These are phyloP conservation scores for Cutaneotrichosporon sp. DNA, from an alignment of 1,284 basidiomycete genomes.

Conservation along the genomic window DNA sequence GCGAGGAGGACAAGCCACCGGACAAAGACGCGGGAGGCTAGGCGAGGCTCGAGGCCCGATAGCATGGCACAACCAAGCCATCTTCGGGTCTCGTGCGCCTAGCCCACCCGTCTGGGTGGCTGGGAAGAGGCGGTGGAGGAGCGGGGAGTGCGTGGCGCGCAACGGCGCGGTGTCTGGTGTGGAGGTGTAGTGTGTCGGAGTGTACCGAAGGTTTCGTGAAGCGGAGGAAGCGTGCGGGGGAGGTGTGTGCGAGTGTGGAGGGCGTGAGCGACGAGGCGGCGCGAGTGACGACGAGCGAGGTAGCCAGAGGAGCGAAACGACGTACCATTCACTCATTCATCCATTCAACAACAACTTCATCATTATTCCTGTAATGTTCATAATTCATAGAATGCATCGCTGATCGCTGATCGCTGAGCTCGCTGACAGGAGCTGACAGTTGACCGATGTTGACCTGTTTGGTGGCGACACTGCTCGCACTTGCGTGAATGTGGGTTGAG, in stretches of 20 bases:
- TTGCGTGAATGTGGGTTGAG: too few relatives aligned
- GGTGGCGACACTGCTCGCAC: too few relatives aligned
- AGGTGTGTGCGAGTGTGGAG: too few relatives aligned
- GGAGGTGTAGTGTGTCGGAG: neutral
- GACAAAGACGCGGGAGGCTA: constrained; percentile 2
- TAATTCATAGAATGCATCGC: neutral
- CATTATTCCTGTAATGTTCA: constrained; percentile 3
- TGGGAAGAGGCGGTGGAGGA: constrained; percentile 7
- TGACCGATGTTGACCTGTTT: too few relatives aligned
- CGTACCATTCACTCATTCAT: neutral
- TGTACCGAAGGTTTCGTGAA: neutral
- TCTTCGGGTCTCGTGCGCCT: neutral
- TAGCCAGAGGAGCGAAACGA: too few relatives aligned
- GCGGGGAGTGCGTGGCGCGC: constrained; percentile 9
- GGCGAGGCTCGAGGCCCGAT: neutral
- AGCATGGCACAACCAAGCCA: neutral
- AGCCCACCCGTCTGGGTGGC: neutral
- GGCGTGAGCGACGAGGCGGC: too few relatives aligned
- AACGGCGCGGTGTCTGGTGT: constrained; percentile 1
- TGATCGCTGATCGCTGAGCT: too few relatives aligned
- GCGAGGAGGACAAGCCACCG: constrained; percentile 5
- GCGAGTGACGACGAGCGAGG: neutral
- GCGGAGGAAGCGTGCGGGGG: neutral
- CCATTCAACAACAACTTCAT: neutral
- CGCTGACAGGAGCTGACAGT: too few relatives aligned